Evolutionary conservation across 2,329 filamentous ascomycete species (phyloP).

Genomic region (Penicillium crustosum): DNA sequence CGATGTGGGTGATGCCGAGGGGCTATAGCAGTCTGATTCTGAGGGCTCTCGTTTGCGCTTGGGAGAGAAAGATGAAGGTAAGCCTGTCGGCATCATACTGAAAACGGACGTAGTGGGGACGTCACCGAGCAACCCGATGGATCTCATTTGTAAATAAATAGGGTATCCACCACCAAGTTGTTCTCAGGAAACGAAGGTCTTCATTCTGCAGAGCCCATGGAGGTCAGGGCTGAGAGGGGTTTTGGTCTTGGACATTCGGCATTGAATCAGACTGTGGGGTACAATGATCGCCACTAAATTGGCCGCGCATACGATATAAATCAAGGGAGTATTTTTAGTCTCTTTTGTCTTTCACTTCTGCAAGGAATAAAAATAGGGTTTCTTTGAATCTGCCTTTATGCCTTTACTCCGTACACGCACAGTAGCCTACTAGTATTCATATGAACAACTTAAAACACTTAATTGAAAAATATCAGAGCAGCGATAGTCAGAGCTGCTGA

Average conservation of each 20-base stretch:
- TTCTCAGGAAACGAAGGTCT: slow-evolving; percentile 9
- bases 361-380: neutral
- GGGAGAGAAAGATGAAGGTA: slow-evolving; percentile 30
- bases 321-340: neutral
- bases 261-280: slow-evolving; percentile 15
- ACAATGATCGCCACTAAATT: slow-evolving; percentile 7
- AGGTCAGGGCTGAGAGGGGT: slow-evolving; percentile 23
- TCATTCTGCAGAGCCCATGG: slow-evolving; percentile 17
- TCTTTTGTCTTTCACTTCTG: neutral
- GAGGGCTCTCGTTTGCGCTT: slow-evolving; percentile 39
- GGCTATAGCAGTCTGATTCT: slow-evolving; percentile 32
- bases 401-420: neutral
- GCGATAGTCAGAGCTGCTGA: slow-evolving; percentile 22
- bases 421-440: neutral
- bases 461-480: slow-evolving; percentile 14
- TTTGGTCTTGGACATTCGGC: slow-evolving; percentile 22
- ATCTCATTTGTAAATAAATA: slow-evolving; percentile 9
- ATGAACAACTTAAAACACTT: slow-evolving; percentile 10
- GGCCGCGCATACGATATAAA: neutral
- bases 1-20: slow-evolving; percentile 36
- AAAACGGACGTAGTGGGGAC: slow-evolving; percentile 23
- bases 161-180: slow-evolving; percentile 15
- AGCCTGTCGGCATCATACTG: slow-evolving; percentile 33
- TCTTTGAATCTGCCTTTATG: neutral
- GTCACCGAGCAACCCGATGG: slow-evolving; percentile 17